Base-by-base conservation (phyloP, 495 filamentous ascomycete genomes). In the Talaromyces borbonicus region DNA sequence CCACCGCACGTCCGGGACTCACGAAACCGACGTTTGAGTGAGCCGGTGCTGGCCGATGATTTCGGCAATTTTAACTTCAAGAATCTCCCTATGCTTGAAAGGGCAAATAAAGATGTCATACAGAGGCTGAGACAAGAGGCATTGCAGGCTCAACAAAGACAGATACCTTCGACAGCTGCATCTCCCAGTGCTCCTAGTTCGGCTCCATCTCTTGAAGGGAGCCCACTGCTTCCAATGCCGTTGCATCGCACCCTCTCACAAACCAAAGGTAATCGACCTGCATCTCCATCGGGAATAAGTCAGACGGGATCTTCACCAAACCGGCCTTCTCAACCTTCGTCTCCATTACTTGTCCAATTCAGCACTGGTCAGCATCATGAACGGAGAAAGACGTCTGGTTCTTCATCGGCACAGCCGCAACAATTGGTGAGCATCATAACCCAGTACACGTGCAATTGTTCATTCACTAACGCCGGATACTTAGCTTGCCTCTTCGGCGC, bases 51-150 rank as follows among this genome's bases (percentile, higher is more conserved):
- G 26, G 73, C 79, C 0, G 93, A 97, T 62, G 92, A 98, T 60
- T 98, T 98, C 69, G 92, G 92, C 26, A 86, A 78, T 49, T 98
- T 98, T 67, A 76, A 88, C 25, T 98, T 94, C 73, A 98, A 96
- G 67, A 98, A 98, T 54, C 71, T 98, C 25, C 87, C 92, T 1
- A 90, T 97, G 46, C 73, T 98, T 15, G 90, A 96, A 58, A 97
- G 95, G 59, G 92, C 93, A 29, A 98, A 98, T 59, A 97, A 97
- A 57, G 93, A 98, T 59, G 87, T 96, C 32, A 92, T 98, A 29
- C 89, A 97, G 56, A 95, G 95, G 56, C 73, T 98, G 47, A 78
- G 89, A 8, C 86, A 87, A 20, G 90, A 96, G 57, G 90, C 87
- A 24, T 68, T 89, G 58, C 83, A 85, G 30, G 72, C 73, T 14